Evolutionary conservation across 2,329 filamentous ascomycete species (phyloP), one percentile per base, ranked within the genome.

Genomic region (Colletotrichum euphorbiae): DNA sequence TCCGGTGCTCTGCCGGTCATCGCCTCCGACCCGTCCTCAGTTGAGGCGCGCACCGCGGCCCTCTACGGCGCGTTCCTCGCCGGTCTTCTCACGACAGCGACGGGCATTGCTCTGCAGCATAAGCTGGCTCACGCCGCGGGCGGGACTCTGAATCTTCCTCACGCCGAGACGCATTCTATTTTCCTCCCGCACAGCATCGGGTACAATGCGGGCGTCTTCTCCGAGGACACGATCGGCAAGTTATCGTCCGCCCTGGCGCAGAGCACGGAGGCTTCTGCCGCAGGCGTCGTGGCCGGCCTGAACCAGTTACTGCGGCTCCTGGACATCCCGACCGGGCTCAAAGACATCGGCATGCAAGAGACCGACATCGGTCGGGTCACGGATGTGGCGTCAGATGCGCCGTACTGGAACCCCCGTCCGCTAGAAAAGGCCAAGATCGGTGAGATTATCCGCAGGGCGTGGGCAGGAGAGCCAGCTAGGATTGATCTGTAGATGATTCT

Each of bases 381-480:
- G 3, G 84, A 88, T 67, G 84, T 88, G 71, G 87, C 86, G 4
- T 79, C 86, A 3, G 79, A 79, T 19, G 87, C 86, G 67, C 83
- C 85, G 9, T 89, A 89, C 73, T 86, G 83, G 79, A 89, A 89
- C 72, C 87, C 87, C 1, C 79, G 87, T 51, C 74, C 77, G 19
- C 77, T 89, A 50, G 83, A 88, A 75, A 81, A 78, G 59, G 79
- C 76, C 15, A 79, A 80, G 1, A 82, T 89, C 46, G 78, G 82
- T 50, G 86, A 89, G 75, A 72, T 88, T 67, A 84, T 89, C 52
- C 78, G 87, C 61, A 79, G 87, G 50, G 84, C 84, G 5, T 89
- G 85, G 83, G 85, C 84, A 48, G 87, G 87, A 2, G 86, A 89
- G 74, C 79, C 79, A 43, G 85, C 86, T 11, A 81, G 77, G 66